These are phyloP conservation scores for Entoloma clypeatum DNA, from an alignment of 1,284 basidiomycete species.

Conservation along the genomic window DNA sequence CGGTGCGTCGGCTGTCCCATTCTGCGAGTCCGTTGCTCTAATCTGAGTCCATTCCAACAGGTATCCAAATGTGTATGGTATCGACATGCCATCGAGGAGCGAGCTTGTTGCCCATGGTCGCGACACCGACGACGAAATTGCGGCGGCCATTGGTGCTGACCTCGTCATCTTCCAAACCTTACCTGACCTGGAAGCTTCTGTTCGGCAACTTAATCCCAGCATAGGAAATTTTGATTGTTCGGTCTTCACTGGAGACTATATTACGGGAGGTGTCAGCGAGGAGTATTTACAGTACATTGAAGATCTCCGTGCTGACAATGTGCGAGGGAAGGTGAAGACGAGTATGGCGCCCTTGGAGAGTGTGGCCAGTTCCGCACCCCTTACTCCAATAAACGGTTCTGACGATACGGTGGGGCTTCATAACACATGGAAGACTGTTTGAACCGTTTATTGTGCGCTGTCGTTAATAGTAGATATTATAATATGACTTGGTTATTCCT, in stretches of 20 bases:
- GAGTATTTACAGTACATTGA: conserved; percentile 80
- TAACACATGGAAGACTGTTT: conserved; percentile 54
- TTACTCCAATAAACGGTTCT: conserved; percentile 52
- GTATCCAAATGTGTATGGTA: conserved; percentile 96
- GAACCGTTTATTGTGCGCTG: conserved; percentile 12
- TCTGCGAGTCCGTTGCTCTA: background rate
- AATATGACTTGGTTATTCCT: background rate
- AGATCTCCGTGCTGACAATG: conserved; percentile 79
- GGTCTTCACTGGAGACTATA: conserved; percentile 96
- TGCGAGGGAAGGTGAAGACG: conserved; percentile 55
- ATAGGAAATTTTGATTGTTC: conserved; percentile 92
- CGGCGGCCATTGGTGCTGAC: conserved; percentile 89
- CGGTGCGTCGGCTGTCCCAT: conserved; percentile 41
- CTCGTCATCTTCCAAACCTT: conserved; percentile 98
- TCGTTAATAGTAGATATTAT: conserved; percentile 11
- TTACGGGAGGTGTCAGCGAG: conserved; percentile 94
- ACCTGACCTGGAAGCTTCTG: conserved; percentile 84
- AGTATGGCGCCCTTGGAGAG: conserved; percentile 32
- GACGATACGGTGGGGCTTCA: conserved; percentile 78
- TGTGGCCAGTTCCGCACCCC: too few relatives aligned
- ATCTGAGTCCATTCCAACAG: conserved; percentile 36
- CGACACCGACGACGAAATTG: conserved; percentile 72
- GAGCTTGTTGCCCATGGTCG: conserved; percentile 93
- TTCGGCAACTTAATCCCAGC: conserved; percentile 80
- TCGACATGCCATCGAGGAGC: conserved; percentile 95